Evolutionary conservation across 371 early-diverging fungal genomes (phyloP).

Genomic region (Mucor plumbeus): DNA sequence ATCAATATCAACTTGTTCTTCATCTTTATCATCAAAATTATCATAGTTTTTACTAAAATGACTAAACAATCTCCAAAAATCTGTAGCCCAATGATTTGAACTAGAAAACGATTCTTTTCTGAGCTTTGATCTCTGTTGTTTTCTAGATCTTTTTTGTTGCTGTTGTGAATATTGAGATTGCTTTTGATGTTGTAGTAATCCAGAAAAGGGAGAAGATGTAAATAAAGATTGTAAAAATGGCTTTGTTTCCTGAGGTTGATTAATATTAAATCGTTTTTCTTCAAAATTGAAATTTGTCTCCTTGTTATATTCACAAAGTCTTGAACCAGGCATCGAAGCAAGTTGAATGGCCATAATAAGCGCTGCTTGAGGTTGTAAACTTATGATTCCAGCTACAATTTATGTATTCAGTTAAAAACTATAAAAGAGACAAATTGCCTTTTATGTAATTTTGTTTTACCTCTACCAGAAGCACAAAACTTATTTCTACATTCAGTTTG

Average conservation of each 20-base stretch:
- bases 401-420: not conserved
- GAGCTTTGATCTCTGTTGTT: not conserved
- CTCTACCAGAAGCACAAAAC: constrained; percentile 50
- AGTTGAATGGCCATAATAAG: constrained; percentile 54
- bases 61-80: constrained; percentile 27
- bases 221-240: constrained; percentile 48
- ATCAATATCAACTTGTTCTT: not conserved
- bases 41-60: constrained; percentile 10
- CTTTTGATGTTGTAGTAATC: constrained; percentile 15
- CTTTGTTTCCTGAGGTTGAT: constrained; percentile 11
- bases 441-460: constrained; percentile 21
- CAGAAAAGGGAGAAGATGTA: constrained; percentile 30
- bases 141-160: not conserved
- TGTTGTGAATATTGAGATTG: not conserved
- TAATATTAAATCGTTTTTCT: not conserved
- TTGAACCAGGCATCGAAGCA: constrained; percentile 42
- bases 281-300: not conserved
- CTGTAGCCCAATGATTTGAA: constrained; percentile 23
- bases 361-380: constrained; percentile 51
- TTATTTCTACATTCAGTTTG: constrained; percentile 43
- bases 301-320: constrained; percentile 27
- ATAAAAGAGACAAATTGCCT: not conserved
- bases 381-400: constrained; percentile 39
- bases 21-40: not conserved
- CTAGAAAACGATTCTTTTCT: not conserved